phyloP scores from a whole-genome alignment of 2,329 filamentous ascomycete genomes.

The Delphinella strobiligena region DNA sequence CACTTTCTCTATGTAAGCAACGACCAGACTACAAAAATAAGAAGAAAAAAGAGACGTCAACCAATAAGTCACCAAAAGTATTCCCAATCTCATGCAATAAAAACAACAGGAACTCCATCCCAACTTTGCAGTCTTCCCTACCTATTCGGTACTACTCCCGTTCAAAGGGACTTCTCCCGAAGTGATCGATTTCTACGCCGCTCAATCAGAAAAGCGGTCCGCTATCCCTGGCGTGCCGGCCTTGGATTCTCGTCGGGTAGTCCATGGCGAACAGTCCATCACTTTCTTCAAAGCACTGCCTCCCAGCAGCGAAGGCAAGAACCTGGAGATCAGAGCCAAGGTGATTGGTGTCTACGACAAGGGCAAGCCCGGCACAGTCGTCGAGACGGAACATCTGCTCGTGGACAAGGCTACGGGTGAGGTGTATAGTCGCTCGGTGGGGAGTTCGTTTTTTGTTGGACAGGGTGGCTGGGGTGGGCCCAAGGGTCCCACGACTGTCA shows the following conservation, averaged over 20 bases:
- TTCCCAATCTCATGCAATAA: neutral
- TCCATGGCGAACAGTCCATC: conserved; percentile 76
- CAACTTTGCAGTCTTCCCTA: conserved; percentile 77
- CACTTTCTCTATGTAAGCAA: conserved; percentile 74
- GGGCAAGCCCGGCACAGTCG: conserved; percentile 68
- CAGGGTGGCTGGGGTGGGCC: conserved; percentile 81
- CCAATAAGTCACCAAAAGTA: neutral
- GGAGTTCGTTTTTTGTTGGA: conserved; percentile 66
- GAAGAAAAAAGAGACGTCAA: conserved; percentile 5
- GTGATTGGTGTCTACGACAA: conserved; percentile 85
- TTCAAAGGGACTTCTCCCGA: conserved; percentile 71
- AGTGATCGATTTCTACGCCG: conserved; percentile 73
- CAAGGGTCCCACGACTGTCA: conserved; percentile 70
- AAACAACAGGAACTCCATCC: conserved; percentile 29
- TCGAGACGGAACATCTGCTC: conserved; percentile 67
- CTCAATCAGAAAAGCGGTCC: conserved; percentile 38
- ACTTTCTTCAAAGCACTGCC: conserved; percentile 68
- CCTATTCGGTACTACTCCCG: conserved; percentile 70
- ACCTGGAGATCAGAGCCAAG: conserved; percentile 65
- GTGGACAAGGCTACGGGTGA: conserved; percentile 59
- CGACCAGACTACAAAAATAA: neutral
- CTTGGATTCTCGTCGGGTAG: conserved; percentile 60
- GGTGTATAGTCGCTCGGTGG: conserved; percentile 56
- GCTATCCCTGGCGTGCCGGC: conserved; percentile 61
- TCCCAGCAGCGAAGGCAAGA: conserved; percentile 54